A percentile compares a stretch with the other conserved stretches of the same genome.
phyloP scores from a whole-genome alignment of 2,329 filamentous ascomycete species.

The Rutstroemia sp. region DNA sequence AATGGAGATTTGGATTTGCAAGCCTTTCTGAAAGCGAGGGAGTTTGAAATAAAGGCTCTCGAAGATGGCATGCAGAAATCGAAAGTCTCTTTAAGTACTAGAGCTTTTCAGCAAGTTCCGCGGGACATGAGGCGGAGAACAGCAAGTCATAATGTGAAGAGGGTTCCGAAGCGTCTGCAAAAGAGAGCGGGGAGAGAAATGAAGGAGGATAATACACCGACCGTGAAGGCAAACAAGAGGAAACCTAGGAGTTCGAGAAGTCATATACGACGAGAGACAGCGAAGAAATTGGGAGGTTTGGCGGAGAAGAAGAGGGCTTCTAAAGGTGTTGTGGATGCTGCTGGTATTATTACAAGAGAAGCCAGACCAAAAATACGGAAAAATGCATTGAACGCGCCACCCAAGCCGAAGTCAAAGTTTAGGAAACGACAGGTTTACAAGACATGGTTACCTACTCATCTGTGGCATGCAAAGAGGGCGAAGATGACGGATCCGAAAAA shows the following conservation, averaged over 20 bases:
- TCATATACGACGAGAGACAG: conserved; percentile 66
- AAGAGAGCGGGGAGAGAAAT: conserved; percentile 66
- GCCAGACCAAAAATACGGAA: conserved; percentile 62
- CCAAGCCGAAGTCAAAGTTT: conserved; percentile 59
- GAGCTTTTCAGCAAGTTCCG: conserved; percentile 89
- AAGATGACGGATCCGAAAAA: conserved; percentile 74
- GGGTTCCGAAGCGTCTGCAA: conserved; percentile 72
- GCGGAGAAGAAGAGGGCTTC: conserved; percentile 47
- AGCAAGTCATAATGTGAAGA: conserved; percentile 90
- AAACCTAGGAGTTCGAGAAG: conserved; percentile 52
- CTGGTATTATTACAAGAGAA: conserved; percentile 32
- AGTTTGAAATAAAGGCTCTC: conserved; percentile 82
- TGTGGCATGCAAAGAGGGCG: conserved; percentile 89
- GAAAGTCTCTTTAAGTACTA: conserved; percentile 51
- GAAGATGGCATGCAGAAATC: conserved; percentile 75
- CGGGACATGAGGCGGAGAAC: conserved; percentile 77
- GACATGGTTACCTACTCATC: conserved; percentile 89
- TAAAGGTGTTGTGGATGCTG: conserved; percentile 27
- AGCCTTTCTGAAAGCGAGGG: conserved; percentile 74
- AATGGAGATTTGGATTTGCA: conserved; percentile 81
- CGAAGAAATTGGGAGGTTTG: conserved; percentile 60
- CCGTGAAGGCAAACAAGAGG: conserved; percentile 57
- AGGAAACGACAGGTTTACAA: conserved; percentile 81
- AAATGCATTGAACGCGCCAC: conserved; percentile 59
- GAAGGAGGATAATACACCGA: conserved; percentile 84